Conservation (phyloP, 2,329 filamentous ascomycete species). For the Rachicladosporium sp. region DNA sequence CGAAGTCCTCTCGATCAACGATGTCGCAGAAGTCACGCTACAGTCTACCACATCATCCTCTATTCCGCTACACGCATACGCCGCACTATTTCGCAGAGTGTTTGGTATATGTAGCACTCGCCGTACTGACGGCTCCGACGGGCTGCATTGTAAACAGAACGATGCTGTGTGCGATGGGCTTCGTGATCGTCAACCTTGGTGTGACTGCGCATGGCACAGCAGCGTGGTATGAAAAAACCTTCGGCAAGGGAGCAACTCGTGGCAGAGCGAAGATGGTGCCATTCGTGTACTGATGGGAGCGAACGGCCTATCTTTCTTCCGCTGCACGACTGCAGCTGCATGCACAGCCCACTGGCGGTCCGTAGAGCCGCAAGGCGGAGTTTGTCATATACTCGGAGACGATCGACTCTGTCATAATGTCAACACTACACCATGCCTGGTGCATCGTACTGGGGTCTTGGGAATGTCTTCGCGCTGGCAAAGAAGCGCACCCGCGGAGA, state of each 20-base stretch:
- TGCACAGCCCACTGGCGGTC: too few species aligned
- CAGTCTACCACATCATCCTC: conserved; percentile 59
- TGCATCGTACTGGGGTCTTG: too few species aligned
- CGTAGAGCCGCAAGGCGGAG: too few species aligned
- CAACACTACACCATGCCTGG: too few species aligned
- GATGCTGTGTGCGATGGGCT: conserved; percentile 54
- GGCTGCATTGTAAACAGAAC: conserved; percentile 59
- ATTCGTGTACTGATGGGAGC: conserved; percentile 29
- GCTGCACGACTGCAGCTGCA: too few species aligned
- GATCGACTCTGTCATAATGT: too few species aligned
- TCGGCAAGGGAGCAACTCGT: conserved; percentile 52
- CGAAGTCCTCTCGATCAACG: background rate
- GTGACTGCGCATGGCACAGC: conserved; percentile 68
- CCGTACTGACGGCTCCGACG: conserved; percentile 58
- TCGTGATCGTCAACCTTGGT: conserved; percentile 69
- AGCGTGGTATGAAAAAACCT: conserved; percentile 66
- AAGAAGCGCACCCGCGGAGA: too few species aligned
- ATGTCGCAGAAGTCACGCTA: conserved; percentile 46
- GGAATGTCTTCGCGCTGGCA: too few species aligned
- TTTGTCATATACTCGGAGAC: too few species aligned
- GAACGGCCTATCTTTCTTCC: too few species aligned
- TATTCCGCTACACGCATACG: conserved; percentile 63
- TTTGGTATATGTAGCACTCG: conserved; percentile 64
- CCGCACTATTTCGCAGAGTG: conserved; percentile 91
- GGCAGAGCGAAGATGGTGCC: conserved; percentile 68